phyloP scores from a whole-genome alignment of 2,329 filamentous ascomycete species.

The Stachybotrys echinatus region DNA sequence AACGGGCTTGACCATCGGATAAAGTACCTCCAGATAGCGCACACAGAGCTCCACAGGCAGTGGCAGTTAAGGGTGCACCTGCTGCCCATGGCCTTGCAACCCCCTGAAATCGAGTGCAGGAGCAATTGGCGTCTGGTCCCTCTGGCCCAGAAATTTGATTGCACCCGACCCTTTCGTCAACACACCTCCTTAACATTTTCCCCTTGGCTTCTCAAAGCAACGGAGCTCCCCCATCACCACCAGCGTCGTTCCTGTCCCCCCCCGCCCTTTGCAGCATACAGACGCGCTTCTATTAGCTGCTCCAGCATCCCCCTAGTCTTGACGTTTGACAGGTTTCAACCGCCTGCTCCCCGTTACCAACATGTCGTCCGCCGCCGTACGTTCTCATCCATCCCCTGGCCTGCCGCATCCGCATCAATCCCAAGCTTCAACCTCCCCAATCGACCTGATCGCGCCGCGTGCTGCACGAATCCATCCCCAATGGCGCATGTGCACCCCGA shows the following conservation, averaged over 20 bases:
- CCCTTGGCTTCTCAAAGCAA: constrained; percentile 18
- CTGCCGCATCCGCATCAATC: constrained; percentile 3
- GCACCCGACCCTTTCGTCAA: constrained; percentile 12
- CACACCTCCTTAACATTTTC: constrained; percentile 26
- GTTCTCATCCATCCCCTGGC: background rate
- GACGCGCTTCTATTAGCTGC: background rate
- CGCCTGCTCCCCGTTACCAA: background rate
- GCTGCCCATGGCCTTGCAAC: constrained; percentile 1
- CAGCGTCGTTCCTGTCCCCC: background rate
- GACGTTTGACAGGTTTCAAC: background rate
- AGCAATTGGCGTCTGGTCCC: constrained; percentile 20
- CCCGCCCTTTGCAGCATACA: background rate
- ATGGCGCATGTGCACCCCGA: background rate
- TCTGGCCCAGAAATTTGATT: constrained; percentile 7
- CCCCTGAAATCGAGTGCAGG: constrained; percentile 21
- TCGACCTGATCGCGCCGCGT: background rate
- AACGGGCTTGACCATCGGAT: background rate
- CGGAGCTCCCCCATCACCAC: constrained; percentile 15
- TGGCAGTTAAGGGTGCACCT: background rate
- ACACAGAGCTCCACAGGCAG: background rate
- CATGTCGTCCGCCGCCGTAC: constrained; percentile 1
- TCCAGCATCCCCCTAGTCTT: background rate
- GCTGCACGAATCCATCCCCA: background rate
- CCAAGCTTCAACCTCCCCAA: background rate
- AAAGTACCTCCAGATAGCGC: background rate